A percentile compares a stretch with the other conserved stretches of the same genome.
Evolutionary conservation across 23 red algal species (phyloP).

Genomic region (Gracilaria domingensis): DNA sequence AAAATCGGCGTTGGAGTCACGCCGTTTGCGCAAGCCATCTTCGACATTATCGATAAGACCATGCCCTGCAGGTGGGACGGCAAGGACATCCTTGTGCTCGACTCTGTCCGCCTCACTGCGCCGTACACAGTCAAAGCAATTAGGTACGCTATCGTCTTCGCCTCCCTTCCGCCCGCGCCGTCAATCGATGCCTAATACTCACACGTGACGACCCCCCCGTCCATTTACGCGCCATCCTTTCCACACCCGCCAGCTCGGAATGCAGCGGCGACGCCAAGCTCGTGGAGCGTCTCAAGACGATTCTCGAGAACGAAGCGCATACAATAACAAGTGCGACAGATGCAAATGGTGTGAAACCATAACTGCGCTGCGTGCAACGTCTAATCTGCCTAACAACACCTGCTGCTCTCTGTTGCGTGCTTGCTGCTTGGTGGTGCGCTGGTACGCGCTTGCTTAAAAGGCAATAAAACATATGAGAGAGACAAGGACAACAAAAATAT

Average conservation of each 20-base stretch:
- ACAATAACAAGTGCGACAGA: slow-evolving; percentile 39
- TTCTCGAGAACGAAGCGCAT: slow-evolving; percentile 44
- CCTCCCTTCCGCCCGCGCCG: neutral
- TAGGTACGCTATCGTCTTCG: slow-evolving; percentile 39
- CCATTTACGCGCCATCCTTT: neutral
- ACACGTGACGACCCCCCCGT: neutral
- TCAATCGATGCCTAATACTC: neutral
- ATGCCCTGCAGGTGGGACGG: slow-evolving; percentile 76
- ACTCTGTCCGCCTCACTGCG: slow-evolving; percentile 56
- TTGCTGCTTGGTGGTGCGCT: neutral
- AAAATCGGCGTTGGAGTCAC: slow-evolving; percentile 54
- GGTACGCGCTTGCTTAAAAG: neutral
- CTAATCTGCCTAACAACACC: slow-evolving; percentile 37
- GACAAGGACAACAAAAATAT: slow-evolving; percentile 9
- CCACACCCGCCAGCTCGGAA: neutral
- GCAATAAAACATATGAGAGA: slow-evolving; percentile 3
- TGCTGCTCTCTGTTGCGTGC: neutral
- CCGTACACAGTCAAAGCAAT: slow-evolving; percentile 64
- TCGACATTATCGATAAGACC: slow-evolving; percentile 75
- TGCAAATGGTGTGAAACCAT: slow-evolving; percentile 59
- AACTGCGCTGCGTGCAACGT: neutral
- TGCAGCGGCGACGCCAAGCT: slow-evolving; percentile 10
- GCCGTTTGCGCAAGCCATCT: slow-evolving; percentile 64
- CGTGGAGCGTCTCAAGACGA: slow-evolving; percentile 50
- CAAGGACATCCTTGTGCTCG: slow-evolving; percentile 67